Evolutionary conservation across 768 basidiomycete genomes (phyloP).

Genomic region (Leccinum aurantiacum): DNA sequence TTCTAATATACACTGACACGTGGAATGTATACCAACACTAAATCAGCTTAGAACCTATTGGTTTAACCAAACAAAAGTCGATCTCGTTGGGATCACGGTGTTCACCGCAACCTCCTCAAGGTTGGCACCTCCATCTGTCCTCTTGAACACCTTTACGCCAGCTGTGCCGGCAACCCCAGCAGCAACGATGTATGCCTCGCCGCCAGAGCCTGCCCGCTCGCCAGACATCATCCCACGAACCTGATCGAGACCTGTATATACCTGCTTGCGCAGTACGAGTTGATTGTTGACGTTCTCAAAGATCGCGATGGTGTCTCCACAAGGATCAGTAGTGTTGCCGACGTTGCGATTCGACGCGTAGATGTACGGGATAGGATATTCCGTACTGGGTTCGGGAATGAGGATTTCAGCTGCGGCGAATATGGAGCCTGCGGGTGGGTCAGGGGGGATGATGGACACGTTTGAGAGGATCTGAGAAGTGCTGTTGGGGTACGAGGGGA

Average conservation of each 20-base stretch:
- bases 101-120: constrained; percentile 55
- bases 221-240: background rate
- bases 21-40: background rate
- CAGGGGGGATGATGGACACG: constrained; percentile 47
- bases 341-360: constrained; percentile 71
- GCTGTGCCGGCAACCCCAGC: constrained; percentile 51
- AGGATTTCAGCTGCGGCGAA: constrained; percentile 64
- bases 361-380: constrained; percentile 54
- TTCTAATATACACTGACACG: background rate
- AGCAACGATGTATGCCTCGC: constrained; percentile 36
- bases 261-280: constrained; percentile 48
- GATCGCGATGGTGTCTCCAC: constrained; percentile 65
- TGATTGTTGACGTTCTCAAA: constrained; percentile 44
- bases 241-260: constrained; percentile 39
- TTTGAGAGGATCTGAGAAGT: constrained; percentile 51
- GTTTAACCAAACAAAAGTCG: constrained; percentile 48
- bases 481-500: constrained; percentile 46
- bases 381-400: constrained; percentile 46
- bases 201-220: background rate
- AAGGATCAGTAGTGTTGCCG: constrained; percentile 43
- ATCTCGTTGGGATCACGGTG: constrained; percentile 48
- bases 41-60: background rate
- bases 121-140: constrained; percentile 52
- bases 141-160: constrained; percentile 57
- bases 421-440: constrained; percentile 37